Base-by-base conservation (phyloP, 2,329 filamentous ascomycete species). In the Sclerotinia glacialis region DNA sequence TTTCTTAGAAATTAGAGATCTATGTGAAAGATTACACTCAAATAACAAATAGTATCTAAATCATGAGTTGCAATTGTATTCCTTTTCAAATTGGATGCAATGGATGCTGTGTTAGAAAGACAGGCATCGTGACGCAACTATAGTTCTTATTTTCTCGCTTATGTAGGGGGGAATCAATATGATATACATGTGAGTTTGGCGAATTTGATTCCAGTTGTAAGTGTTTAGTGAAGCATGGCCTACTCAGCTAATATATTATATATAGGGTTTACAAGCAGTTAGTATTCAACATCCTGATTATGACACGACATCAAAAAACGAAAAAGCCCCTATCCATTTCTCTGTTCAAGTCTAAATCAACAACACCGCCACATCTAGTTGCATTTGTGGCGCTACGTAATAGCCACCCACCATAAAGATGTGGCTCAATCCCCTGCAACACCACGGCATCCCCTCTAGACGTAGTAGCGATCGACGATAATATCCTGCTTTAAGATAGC, bases 391-490 rank as follows among this genome's bases (percentile, higher is more conserved):
- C 42, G 18, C 7, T 34, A 9, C 7, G 5, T 23, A 11, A 26
- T 28, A 58, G 37, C 54, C 23, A 60, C 42, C 47, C 14, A 60
- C 42, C 47, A 8, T 60, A 9, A 53, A 42, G 9, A 3, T 54
- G 60, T 63, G 60, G 60, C 60, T 34, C 44, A 61, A n/a, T 60
- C 4, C 14, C n/a, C 14, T 61, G 58, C 21, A 60, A 37, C 40
- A 42, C 55, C 55, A 37, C 40, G 28, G 16, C 37, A 21, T 40
- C 16, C 50, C 34, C 14, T 31, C 37, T 40, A 21, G 23, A 28
- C n/a, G 31, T 37, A 53, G 59, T 16, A 62, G 18, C 50, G 47
- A 42, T 63, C 60, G 47, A 53, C 31, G 42, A 2, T 23, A 21
- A 14, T 28, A 52, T 63, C 46, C 47, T 63, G 46, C 31, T 54